These are phyloP conservation scores for Collybiopsis luxurians DNA, from an alignment of 768 basidiomycete species.

Conservation along the genomic window DNA sequence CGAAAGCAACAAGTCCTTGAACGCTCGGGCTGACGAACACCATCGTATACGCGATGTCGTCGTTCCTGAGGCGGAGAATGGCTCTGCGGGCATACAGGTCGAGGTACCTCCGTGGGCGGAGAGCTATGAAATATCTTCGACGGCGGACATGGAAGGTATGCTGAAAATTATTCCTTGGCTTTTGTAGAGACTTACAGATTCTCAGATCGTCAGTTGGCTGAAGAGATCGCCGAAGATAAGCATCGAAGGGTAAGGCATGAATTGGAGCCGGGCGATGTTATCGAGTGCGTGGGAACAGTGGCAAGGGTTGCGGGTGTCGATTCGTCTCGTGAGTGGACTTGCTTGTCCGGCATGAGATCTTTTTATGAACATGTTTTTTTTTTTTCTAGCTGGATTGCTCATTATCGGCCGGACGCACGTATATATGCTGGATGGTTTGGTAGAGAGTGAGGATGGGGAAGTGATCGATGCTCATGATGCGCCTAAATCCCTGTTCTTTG, in stretches of 20 bases:
- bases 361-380: neutral
- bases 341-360: neutral
- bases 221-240: constrained; percentile 86
- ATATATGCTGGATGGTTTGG: constrained; percentile 88
- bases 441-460: constrained; percentile 84
- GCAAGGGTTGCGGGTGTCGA: constrained; percentile 89
- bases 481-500: constrained; percentile 74
- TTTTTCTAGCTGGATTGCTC: constrained; percentile 68
- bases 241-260: constrained; percentile 84
- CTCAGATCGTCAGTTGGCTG: constrained; percentile 56
- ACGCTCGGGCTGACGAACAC: constrained; percentile 43
- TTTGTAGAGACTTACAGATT: neutral
- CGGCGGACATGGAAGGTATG: constrained; percentile 54
- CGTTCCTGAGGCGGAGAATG: constrained; percentile 47
- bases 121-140: constrained; percentile 63
- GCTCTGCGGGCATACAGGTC: constrained; percentile 42
- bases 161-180: constrained; percentile 3
- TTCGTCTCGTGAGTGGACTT: constrained; percentile 70
- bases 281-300: constrained; percentile 84
- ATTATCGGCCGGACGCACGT: constrained; percentile 84
- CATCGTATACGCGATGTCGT: constrained; percentile 48
- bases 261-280: constrained; percentile 84
- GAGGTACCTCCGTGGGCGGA: constrained; percentile 77
- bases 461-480: constrained; percentile 87
- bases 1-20: constrained; percentile 45